A percentile compares a stretch with the other conserved stretches of the same genome.
Evolutionary conservation across 768 basidiomycete genomes (phyloP).

Genomic region (Guyanaporus albipodus): DNA sequence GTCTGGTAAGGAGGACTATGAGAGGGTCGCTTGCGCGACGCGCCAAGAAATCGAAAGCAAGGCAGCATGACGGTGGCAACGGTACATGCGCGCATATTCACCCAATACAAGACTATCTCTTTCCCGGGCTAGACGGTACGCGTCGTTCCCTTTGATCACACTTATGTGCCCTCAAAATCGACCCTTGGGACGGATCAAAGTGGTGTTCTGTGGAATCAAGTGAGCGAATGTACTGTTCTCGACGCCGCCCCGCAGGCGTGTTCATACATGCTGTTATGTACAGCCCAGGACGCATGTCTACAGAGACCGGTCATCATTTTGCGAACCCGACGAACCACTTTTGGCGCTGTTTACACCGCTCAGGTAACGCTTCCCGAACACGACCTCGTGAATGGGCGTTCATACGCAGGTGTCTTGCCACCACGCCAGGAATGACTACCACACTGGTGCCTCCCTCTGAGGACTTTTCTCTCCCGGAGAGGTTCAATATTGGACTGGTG

Average conservation of each 20-base stretch:
- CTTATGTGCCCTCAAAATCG: background rate
- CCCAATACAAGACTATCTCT: slow-evolving; percentile 50
- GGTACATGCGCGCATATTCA: slow-evolving; percentile 51
- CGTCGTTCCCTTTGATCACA: background rate
- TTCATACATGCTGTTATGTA: background rate
- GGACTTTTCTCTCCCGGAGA: slow-evolving; percentile 55
- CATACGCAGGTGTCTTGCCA: background rate
- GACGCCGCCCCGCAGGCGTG: background rate
- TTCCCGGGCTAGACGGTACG: slow-evolving; percentile 54
- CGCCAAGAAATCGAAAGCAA: slow-evolving; percentile 35
- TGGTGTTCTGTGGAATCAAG: slow-evolving; percentile 87
- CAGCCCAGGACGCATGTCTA: slow-evolving; percentile 68
- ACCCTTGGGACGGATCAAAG: slow-evolving; percentile 38
- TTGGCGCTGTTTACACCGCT: slow-evolving; percentile 66
- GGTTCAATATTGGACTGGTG: slow-evolving; percentile 65
- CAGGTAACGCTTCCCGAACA: slow-evolving; percentile 40
- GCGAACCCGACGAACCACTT: slow-evolving; percentile 81
- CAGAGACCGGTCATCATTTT: slow-evolving; percentile 72
- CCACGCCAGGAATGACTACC: slow-evolving; percentile 51
- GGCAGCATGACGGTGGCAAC: slow-evolving; percentile 48
- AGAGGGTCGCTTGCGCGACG: too few relatives aligned
- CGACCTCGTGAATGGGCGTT: background rate
- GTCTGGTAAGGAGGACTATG: too few relatives aligned
- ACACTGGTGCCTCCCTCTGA: slow-evolving; percentile 50
- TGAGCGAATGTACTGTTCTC: slow-evolving; percentile 29